These are phyloP conservation scores for Fusarium caatingaense DNA, from an alignment of 2,329 filamentous ascomycete species.

Conservation along the genomic window DNA sequence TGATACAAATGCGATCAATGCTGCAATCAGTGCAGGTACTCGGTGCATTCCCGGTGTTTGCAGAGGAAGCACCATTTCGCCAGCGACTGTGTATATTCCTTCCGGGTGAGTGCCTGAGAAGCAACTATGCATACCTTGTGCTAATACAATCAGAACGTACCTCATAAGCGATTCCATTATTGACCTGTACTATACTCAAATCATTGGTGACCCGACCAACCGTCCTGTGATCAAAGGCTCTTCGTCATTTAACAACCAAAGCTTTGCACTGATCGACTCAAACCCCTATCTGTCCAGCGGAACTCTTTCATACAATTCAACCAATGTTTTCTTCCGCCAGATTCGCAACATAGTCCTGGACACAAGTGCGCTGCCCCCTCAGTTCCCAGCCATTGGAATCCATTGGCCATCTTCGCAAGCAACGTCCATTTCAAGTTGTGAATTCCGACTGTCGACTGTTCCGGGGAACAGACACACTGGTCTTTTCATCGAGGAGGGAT, in stretches of 20 bases:
- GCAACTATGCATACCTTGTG: slow-evolving; percentile 10
- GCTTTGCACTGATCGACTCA: slow-evolving; percentile 60
- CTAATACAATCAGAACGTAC: slow-evolving; percentile 65
- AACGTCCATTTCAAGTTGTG: slow-evolving; percentile 68
- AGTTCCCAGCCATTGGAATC: slow-evolving; percentile 63
- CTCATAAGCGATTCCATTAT: slow-evolving; percentile 76
- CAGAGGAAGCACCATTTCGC: slow-evolving; percentile 50
- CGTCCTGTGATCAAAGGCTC: slow-evolving; percentile 67
- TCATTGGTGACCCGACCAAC: slow-evolving; percentile 75
- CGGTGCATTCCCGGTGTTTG: slow-evolving; percentile 44
- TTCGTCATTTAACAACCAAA: slow-evolving; percentile 56
- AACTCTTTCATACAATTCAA: slow-evolving; percentile 61
- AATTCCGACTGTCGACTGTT: slow-evolving; percentile 62
- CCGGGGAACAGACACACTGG: slow-evolving; percentile 64
- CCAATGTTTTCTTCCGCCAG: slow-evolving; percentile 70
- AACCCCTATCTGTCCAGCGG: slow-evolving; percentile 58
- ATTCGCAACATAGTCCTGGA: slow-evolving; percentile 69
- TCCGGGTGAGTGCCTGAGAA: slow-evolving; percentile 48
- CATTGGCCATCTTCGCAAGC: slow-evolving; percentile 78
- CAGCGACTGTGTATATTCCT: slow-evolving; percentile 54
- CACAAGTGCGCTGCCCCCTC: slow-evolving; percentile 60
- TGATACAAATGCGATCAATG: slow-evolving; percentile 47
- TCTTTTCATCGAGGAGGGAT: slow-evolving; percentile 72
- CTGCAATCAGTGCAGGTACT: slow-evolving; percentile 43
- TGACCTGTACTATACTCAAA: slow-evolving; percentile 82